Evolutionary conservation across 192 early-diverging fungal genomes (phyloP), one percentile per base, ranked within the genome.

Genomic region (Thamnidium elegans): DNA sequence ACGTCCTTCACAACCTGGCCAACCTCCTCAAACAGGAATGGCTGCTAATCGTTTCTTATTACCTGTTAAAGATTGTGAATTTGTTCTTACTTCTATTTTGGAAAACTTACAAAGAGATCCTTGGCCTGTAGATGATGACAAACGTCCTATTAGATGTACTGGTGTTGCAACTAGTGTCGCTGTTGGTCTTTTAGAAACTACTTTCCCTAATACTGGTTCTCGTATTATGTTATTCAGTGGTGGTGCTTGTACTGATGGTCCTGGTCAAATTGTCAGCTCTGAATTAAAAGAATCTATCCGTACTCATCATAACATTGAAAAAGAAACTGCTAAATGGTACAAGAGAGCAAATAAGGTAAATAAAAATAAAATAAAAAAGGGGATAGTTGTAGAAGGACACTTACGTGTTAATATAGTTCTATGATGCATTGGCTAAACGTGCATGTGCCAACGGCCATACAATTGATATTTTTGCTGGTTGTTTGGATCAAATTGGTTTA

Each of bases 391-490:
- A 50, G 19, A 19, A 8, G 1, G 3, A n/a, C 9, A 50, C 47
- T n/a, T 46, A 9, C 30, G 13, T 31, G 21, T 7, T 62, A n/a
- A 14, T 56, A 3, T 67, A 90, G 94, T 98, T 90, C 71, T 99
- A 97, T 70, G 95, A 99, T 64, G 79, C 64, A 3, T 71, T 99
- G 52, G 88, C 94, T 3, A 91, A 90, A 79, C 90, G 97, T 43
- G 83, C 90, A 11, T 83, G 95, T 9, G 84, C 88, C 34, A 90
- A 94, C 23, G 93, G 95, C 2, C 90, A 97, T 62, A 87, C 92
- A n/a, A 83, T 99, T 47, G 97, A 99, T 78, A 91, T 99, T 32
- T 99, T 97, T 83, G 93, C 90, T n/a, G 97, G 95, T 20, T 98
- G 94, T 65, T 76, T 96, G 69, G 95, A 99, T 75, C 97, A 99